A percentile compares a stretch with the other conserved stretches of the same genome.
These are phyloP conservation scores for Rhizopogon vinicolor DNA, from an alignment of 768 basidiomycete species.

Conservation along the genomic window DNA sequence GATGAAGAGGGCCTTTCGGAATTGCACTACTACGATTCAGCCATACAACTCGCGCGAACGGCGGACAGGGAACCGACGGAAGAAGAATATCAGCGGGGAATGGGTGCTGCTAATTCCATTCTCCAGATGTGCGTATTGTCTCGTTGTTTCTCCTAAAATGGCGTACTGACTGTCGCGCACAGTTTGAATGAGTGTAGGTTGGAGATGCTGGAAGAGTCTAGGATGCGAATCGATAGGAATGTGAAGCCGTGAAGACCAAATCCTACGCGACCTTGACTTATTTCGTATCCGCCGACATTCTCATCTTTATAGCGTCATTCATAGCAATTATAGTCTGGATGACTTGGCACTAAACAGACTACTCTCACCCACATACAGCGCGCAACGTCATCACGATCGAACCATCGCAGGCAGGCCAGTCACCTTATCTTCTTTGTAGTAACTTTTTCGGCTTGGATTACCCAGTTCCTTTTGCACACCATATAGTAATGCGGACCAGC, in stretches of 20 bases:
- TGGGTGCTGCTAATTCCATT: conserved; percentile 59
- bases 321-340: not conserved
- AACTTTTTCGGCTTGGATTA: too few relatives aligned
- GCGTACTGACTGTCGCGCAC: not conserved
- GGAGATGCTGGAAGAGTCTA: conserved; percentile 59
- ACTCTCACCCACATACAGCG: too few relatives aligned
- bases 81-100: conserved; percentile 60
- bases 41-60: conserved; percentile 66
- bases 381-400: too few relatives aligned
- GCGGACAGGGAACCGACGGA: conserved; percentile 57
- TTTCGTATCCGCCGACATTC: not conserved
- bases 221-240: conserved; percentile 32
- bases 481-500: too few relatives aligned
- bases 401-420: too few relatives aligned
- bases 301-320: not conserved
- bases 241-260: not conserved
- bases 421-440: too few relatives aligned
- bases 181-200: conserved; percentile 62
- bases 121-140: conserved; percentile 46
- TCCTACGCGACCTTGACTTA: not conserved
- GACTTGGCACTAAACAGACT: too few relatives aligned
- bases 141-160: not conserved
- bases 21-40: conserved; percentile 74
- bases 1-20: conserved; percentile 65
- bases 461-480: too few relatives aligned